Conservation (phyloP, 805 yeast species). For the Ogataea methanolica region DNA sequence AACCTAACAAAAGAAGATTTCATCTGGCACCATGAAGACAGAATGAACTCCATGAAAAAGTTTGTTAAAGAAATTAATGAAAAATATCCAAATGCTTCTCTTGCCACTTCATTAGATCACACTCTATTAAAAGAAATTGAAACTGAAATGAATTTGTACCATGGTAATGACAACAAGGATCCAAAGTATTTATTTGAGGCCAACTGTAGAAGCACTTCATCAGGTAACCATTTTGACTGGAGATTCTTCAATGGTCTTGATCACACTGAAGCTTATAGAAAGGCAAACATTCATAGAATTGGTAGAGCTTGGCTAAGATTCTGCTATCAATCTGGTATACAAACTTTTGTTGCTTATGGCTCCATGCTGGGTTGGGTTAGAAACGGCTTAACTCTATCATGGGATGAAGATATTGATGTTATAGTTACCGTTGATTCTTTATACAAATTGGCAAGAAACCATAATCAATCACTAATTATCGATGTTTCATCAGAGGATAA, state of each 20-base stretch:
- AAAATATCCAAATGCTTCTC: constrained; percentile 2
- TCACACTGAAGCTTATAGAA: constrained; percentile 36
- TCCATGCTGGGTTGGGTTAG: constrained; percentile 59
- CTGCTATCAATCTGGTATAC: constrained; percentile 38
- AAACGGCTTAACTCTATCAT: constrained; percentile 58
- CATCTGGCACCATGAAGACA: constrained; percentile 18
- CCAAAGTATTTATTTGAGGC: constrained; percentile 38
- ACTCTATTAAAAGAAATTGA: constrained; percentile 14
- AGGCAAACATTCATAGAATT: constrained; percentile 39
- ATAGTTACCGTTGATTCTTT: constrained; percentile 52
- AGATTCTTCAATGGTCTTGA: constrained; percentile 46
- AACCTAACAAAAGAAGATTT: constrained; percentile 21
- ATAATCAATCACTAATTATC: constrained; percentile 44
- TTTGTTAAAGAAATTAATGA: not conserved
- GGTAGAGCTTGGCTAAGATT: constrained; percentile 51
- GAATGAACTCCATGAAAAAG: constrained; percentile 13
- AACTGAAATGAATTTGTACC: constrained; percentile 12
- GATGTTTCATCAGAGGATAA: constrained; percentile 30
- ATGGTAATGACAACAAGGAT: constrained; percentile 5
- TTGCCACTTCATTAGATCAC: constrained; percentile 15
- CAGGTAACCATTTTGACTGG: constrained; percentile 46
- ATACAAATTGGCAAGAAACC: constrained; percentile 40
- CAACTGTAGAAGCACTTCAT: constrained; percentile 8
- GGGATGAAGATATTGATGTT: constrained; percentile 67
- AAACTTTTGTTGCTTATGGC: constrained; percentile 66